Conservation (phyloP, 179 eudicot species). For the Heliamphora ciliata region DNA sequence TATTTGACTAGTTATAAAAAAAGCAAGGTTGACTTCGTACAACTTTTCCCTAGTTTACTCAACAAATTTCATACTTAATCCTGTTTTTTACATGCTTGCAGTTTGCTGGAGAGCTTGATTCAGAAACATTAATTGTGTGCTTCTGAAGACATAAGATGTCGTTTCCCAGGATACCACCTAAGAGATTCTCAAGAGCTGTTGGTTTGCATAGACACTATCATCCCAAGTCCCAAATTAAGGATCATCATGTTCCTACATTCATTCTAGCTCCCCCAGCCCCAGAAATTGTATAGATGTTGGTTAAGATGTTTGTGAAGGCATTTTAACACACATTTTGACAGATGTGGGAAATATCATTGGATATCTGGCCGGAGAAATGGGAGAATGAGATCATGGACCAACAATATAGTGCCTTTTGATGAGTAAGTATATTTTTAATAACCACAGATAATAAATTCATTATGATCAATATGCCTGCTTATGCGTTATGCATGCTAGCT, state of each 20-base stretch:
- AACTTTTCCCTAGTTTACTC: not conserved
- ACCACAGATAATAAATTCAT: not conserved
- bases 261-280: not conserved
- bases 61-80: not conserved
- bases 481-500: not conserved
- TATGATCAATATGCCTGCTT: not conserved
- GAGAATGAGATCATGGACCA: not conserved
- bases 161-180: constrained; percentile 12
- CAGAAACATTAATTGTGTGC: constrained; percentile 23
- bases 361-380: not conserved
- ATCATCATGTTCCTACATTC: not conserved
- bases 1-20: no score
- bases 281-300: not conserved
- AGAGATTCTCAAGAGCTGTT: constrained; percentile 20
- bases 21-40: not conserved
- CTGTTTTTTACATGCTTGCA: constrained; percentile 6
- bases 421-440: not conserved
- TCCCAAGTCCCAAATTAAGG: not conserved
- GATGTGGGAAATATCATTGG: not conserved
- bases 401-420: not conserved
- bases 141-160: constrained; percentile 27
- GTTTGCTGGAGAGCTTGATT: constrained; percentile 30
- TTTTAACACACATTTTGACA: not conserved
- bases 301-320: not conserved
- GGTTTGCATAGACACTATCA: constrained; percentile 17